Conservation (phyloP, 345 rosid genomes). For the Pelargonium nanum region DNA sequence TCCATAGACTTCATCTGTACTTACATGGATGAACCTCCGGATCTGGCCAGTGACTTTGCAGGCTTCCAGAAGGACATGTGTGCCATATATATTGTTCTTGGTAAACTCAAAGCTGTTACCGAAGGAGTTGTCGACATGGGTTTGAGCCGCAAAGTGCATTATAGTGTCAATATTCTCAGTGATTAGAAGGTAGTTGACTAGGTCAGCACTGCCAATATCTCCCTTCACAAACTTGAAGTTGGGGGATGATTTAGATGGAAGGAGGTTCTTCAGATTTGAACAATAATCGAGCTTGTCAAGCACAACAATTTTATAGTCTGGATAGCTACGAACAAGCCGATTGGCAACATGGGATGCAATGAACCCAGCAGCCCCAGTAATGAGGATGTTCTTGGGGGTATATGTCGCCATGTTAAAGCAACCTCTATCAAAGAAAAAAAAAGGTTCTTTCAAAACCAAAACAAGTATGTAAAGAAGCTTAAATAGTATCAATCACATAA, state of each 20-base stretch:
- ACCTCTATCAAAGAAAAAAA: constrained; percentile 2
- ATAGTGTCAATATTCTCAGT: constrained; percentile 81
- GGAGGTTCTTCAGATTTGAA: constrained; percentile 67
- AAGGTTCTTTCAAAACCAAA: background rate
- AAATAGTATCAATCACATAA: too few species aligned
- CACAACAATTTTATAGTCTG: constrained; percentile 76
- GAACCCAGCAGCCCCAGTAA: constrained; percentile 86
- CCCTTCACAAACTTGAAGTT: constrained; percentile 85
- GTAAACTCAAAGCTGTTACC: constrained; percentile 94
- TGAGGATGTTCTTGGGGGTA: constrained; percentile 74
- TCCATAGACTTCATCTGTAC: constrained; percentile 91
- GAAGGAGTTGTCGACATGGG: constrained; percentile 80
- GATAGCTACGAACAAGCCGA: constrained; percentile 59
- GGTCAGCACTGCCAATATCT: constrained; percentile 78
- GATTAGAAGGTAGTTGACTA: constrained; percentile 78
- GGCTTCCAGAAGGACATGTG: constrained; percentile 83
- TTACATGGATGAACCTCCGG: constrained; percentile 79
- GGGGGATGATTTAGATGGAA: constrained; percentile 51
- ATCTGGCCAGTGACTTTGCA: constrained; percentile 90
- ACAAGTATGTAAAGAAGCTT: background rate
- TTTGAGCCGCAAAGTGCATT: constrained; percentile 92
- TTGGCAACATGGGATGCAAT: constrained; percentile 79
- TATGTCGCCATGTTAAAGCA: constrained; percentile 31
- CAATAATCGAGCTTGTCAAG: constrained; percentile 90
- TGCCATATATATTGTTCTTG: constrained; percentile 77